Percentiles rank a stretch among this genome's conserved stretches.
Evolutionary conservation across 2,329 filamentous ascomycete species (phyloP).

Genomic region (Fusarium multiceps): DNA sequence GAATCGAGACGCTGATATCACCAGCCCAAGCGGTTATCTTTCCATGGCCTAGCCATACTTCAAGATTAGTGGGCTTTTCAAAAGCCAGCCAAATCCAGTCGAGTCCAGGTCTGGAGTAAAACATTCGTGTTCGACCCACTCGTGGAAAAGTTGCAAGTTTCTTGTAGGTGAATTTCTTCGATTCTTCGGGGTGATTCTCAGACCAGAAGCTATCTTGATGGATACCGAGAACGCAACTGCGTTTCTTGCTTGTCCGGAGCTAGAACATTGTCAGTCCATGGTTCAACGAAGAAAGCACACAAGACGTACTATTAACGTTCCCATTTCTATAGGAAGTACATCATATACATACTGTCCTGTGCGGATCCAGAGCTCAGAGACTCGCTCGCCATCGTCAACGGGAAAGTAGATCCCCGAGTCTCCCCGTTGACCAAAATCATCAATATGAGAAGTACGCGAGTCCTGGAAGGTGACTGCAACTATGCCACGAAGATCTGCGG

Average conservation of each 20-base stretch:
- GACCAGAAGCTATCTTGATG: no score
- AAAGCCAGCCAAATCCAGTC: not conserved
- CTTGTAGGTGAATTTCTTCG: not conserved
- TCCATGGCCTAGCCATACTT: fast-evolving
- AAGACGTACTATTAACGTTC: not conserved
- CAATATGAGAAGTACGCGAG: fast-evolving
- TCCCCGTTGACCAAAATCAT: fast-evolving
- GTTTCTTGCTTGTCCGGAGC: not conserved
- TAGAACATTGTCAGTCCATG: not conserved
- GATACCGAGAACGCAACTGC: not conserved
- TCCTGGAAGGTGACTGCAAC: not conserved
- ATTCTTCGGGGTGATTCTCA: no score
- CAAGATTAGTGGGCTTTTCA: fast-evolving
- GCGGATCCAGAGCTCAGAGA: conserved; percentile 2
- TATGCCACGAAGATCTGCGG: fast-evolving
- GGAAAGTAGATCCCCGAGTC: not conserved
- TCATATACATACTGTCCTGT: fast-evolving
- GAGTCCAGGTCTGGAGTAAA: not conserved
- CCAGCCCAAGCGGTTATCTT: no score
- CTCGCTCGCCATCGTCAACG: not conserved
- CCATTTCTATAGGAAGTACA: no score
- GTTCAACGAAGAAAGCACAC: no score
- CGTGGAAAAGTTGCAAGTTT: not conserved
- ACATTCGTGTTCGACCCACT: not conserved
- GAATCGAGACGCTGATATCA: no score